These are phyloP conservation scores for Pterulicium gracile DNA, from an alignment of 1,284 basidiomycete species.

Conservation along the genomic window DNA sequence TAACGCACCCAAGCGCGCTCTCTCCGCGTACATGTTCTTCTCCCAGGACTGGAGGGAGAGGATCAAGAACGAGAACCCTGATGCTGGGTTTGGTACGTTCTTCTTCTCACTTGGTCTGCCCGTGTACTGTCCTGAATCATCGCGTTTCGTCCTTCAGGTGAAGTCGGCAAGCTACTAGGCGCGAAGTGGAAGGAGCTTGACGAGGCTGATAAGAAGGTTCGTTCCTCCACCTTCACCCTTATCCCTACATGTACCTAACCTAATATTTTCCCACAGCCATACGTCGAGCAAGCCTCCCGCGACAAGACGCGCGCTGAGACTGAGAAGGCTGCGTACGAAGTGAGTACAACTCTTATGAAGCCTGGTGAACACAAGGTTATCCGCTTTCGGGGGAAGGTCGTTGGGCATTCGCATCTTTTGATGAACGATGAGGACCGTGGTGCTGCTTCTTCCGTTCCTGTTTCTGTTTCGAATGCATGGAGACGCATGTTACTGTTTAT, in stretches of 20 bases:
- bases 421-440: no score
- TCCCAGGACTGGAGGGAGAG: conserved; percentile 90
- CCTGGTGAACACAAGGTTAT: no score
- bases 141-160: conserved; percentile 32
- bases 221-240: conserved; percentile 8
- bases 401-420: no score
- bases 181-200: conserved; percentile 86
- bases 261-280: conserved; percentile 48
- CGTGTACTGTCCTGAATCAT: conserved; percentile 7
- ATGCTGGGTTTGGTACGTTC: conserved; percentile 78
- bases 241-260: neutral
- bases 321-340: conserved; percentile 71
- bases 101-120: no score
- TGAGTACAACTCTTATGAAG: conserved; percentile 23
- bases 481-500: no score
- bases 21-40: conserved; percentile 99
- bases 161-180: conserved; percentile 81
- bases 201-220: conserved; percentile 78
- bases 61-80: conserved; percentile 92
- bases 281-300: conserved; percentile 74
- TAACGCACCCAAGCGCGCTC: conserved; percentile 80
- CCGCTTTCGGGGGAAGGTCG: no score
- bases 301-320: conserved; percentile 82
- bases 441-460: no score
- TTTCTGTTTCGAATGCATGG: no score